Base-by-base conservation (phyloP, 2,329 filamentous ascomycete genomes). In the Diaporthe amygdali region DNA sequence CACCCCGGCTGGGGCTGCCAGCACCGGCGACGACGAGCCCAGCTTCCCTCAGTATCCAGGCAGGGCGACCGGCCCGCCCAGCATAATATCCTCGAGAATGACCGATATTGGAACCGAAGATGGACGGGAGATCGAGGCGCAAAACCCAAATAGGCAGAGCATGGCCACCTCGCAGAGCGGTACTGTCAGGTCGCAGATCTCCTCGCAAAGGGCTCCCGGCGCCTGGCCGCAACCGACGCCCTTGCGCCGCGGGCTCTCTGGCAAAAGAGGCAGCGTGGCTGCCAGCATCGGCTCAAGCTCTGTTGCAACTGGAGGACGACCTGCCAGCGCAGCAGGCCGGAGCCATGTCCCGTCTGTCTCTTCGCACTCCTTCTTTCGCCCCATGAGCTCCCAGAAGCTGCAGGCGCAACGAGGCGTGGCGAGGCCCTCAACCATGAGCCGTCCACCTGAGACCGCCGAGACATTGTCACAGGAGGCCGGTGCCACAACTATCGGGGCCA, bases 301-400 rank as follows among this genome's bases (percentile, higher is more conserved):
- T 34, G 59, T 63, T 47, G 82, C 85, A 64, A 84, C 80, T 22
- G 87, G 80, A 79, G 90, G 82, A 75, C 87, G 87, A 74, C 92
- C 86, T 67, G 87, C 86, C 20, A 96, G 92, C 75, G 87, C 93
- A 51, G 87, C 92, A 55, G 95, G 92, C 79, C 90, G 92, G 78
- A 96, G 94, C 51, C 96, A 99, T 85, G 95, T 97, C 25, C 95
- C 96, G 1, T 95, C 93, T 2, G 85, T 99, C 67, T 92, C 94
- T 3, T 95, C 94, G 20, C 93, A 96, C 78, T 96, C 94, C 68
- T 98, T 99, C 84, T 97, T 97, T 79, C 93, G 92, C 27, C 96
- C 96, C 47, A 97, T 99, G 94, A 98, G 95, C 83, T 97, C 96
- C 30, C 95, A 97, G 80, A 93, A 94, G 80, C 86, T 98, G 64